Evolutionary conservation across 2,329 filamentous ascomycete species (phyloP).

Genomic region (Ophiosphaerella herpotricha): DNA sequence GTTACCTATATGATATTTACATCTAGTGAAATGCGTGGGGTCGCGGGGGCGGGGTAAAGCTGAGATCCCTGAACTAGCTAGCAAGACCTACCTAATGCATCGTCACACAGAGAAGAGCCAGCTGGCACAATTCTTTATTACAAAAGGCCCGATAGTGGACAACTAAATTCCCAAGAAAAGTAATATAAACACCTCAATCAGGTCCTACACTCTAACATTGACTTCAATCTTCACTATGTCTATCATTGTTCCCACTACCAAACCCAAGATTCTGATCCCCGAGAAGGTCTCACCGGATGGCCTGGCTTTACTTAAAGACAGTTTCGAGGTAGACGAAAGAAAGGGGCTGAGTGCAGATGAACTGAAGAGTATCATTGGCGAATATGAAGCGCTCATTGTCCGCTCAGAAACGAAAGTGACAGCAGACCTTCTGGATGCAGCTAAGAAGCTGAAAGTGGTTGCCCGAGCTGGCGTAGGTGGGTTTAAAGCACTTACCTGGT

Average conservation of each 20-base stretch:
- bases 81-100: conserved; percentile 13
- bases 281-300: conserved; percentile 83
- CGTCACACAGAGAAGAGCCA: conserved; percentile 22
- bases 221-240: conserved; percentile 27
- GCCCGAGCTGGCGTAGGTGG: conserved; percentile 73
- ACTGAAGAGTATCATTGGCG: conserved; percentile 67
- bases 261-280: conserved; percentile 69
- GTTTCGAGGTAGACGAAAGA: conserved; percentile 72
- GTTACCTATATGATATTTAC: neutral
- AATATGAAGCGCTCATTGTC: conserved; percentile 77
- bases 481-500: too few species aligned
- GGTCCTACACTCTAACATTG: neutral
- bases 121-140: conserved; percentile 25
- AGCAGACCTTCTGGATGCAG: conserved; percentile 66
- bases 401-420: conserved; percentile 84
- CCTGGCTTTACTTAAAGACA: conserved; percentile 67
- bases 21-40: conserved; percentile 33
- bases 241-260: conserved; percentile 31
- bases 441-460: conserved; percentile 73
- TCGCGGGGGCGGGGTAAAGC: conserved; percentile 39
- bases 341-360: conserved; percentile 66
- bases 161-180: conserved; percentile 12
- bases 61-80: conserved; percentile 5
- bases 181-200: conserved; percentile 5
- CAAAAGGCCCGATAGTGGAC: conserved; percentile 33